Base-by-base conservation (phyloP, 2,329 filamentous ascomycete species). In the Botrytis fabae region DNA sequence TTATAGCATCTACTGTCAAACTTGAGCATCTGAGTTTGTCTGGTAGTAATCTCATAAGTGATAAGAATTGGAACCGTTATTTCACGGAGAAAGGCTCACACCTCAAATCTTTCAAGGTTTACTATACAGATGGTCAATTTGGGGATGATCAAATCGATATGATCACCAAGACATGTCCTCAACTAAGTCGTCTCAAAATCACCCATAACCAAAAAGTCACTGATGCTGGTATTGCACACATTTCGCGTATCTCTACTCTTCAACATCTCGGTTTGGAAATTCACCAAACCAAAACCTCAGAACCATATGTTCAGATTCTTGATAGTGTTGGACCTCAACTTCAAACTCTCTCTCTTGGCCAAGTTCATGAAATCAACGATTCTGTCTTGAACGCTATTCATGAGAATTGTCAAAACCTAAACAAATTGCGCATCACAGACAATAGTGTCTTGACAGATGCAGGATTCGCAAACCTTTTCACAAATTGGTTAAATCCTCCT, bases 71-170 rank as follows among this genome's bases (percentile, higher is more conserved):
- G 95, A 85, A 87, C 69, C 85, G 88, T 66, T 90, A 92, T 66
- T 88, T 98, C 71, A 83, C 84, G 20, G 85, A 86, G 69, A 90
- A 92, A 73, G 95, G 94, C 18, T 78, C 84, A 14, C 82, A 86
- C 35, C 85, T 98, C 20, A 87, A 90, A 77, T 86, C 86, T 0
- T 82, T 98, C 32, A 92, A 94, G 78, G 86, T 98, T 2, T 94
- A 94, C 79, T 94, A 92, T 82, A 92, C 96, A 0, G 94, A 98
- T 81, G 91, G 87, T 70, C 90, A 95, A 46, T 92, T 98, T 76
- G 89, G 91, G 59, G 91, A 97, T 74, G 87, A 92, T 12, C 89
- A 89, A 1, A 84, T 96, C 1, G 80, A 85, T 22, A 81, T 86
- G n/a, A 84, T 98, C 74, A 85, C 86, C 38, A 83, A 86, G 10